These are phyloP conservation scores for Pythium aquatile DNA, from an alignment of 352 stramenopile genomes.

Conservation along the genomic window DNA sequence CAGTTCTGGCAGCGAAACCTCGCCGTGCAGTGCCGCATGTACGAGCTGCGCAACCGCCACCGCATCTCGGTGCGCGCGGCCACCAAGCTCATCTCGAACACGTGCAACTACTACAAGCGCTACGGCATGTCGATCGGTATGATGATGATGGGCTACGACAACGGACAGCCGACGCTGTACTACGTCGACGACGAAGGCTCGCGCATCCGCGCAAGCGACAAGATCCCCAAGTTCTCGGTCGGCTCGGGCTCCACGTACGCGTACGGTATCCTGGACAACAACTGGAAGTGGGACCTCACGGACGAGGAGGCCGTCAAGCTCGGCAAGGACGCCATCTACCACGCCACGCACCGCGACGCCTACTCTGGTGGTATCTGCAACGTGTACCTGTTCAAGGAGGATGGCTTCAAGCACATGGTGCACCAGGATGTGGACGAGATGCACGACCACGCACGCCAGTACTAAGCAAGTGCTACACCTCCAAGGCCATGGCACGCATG, in stretches of 20 bases:
- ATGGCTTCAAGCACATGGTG: conserved; percentile 97
- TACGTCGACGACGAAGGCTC: conserved; percentile 99
- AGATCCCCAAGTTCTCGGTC: conserved; percentile 97
- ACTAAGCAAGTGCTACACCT: conserved; percentile 29
- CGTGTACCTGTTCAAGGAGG: conserved; percentile 97
- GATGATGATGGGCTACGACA: conserved; percentile 99
- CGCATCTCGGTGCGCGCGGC: conserved; percentile 98
- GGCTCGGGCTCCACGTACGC: conserved; percentile 99
- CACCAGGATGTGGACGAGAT: conserved; percentile 98
- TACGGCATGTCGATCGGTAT: conserved; percentile 97
- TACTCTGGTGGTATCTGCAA: conserved; percentile 97
- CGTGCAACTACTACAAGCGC: conserved; percentile 95
- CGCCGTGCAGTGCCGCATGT: conserved; percentile 94
- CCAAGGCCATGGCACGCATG: neutral
- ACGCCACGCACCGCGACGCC: conserved; percentile 98
- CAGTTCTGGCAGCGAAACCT: conserved; percentile 99
- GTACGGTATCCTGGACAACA: conserved; percentile 98
- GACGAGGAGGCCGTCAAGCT: conserved; percentile 99
- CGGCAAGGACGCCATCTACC: conserved; percentile 98
- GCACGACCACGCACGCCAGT: conserved; percentile 88
- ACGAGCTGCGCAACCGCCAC: conserved; percentile 99
- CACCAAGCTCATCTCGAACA: conserved; percentile 99
- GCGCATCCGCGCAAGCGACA: conserved; percentile 93
- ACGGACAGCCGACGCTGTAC: conserved; percentile 96
- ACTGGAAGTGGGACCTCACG: conserved; percentile 95